A percentile compares a stretch with the other conserved stretches of the same genome.
Conservation (phyloP, 1,284 basidiomycete genomes). For the Amylostereum areolatum region DNA sequence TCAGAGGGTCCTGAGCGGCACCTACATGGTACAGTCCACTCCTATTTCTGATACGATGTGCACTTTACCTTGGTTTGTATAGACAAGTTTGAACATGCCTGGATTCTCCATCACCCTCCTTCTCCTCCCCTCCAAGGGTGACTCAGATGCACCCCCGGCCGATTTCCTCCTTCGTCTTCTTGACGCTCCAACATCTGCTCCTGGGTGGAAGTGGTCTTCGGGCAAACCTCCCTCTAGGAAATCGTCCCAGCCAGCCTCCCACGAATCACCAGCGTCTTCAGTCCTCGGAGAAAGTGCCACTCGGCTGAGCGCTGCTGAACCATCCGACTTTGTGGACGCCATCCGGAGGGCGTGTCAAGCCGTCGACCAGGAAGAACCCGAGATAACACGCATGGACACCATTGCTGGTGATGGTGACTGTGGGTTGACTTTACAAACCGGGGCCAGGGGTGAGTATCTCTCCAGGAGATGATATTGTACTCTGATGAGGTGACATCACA, state of each 20-base stretch:
- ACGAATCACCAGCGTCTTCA: conserved; percentile 14
- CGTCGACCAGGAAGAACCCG: conserved; percentile 74
- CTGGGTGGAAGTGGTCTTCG: conserved; percentile 82
- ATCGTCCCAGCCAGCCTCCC: conserved; percentile 16
- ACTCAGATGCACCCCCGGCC: conserved; percentile 29
- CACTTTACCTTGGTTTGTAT: neutral
- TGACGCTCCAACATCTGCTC: conserved; percentile 68
- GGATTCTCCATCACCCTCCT: conserved; percentile 89
- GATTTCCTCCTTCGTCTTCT: conserved; percentile 68
- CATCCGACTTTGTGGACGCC: conserved; percentile 45
- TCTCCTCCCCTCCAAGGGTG: conserved; percentile 56
- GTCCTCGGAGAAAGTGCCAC: conserved; percentile 12
- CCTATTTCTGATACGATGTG: neutral
- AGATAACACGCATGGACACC: conserved; percentile 86
- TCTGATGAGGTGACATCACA: conserved; percentile 13
- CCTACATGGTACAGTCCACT: conserved; percentile 67
- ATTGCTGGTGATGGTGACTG: conserved; percentile 76
- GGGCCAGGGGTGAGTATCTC: conserved; percentile 39
- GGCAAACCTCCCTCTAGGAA: conserved; percentile 28
- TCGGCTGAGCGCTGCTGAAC: conserved; percentile 35
- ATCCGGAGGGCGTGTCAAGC: conserved; percentile 65
- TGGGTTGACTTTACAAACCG: conserved; percentile 79
- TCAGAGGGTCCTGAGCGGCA: conserved; percentile 67
- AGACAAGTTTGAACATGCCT: conserved; percentile 93
- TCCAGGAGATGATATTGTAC: neutral